Percentiles rank a stretch among this genome's conserved stretches.
Conservation (phyloP, 139 green algal genomes). For the Coelastrella sp. region DNA sequence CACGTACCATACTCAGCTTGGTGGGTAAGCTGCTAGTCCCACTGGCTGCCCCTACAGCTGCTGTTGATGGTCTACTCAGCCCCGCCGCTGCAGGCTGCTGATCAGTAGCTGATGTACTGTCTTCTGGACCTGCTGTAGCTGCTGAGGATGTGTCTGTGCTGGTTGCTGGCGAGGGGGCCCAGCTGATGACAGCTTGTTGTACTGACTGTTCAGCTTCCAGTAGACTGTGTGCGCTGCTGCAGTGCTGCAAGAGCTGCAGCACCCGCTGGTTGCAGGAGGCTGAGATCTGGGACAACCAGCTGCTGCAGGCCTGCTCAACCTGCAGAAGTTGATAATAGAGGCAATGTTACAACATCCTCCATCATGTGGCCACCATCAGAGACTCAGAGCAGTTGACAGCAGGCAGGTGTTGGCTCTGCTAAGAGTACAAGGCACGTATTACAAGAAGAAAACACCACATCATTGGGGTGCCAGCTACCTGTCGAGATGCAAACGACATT, state of each 20-base stretch:
- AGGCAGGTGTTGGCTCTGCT: too few species aligned
- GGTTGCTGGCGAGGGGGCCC: not conserved
- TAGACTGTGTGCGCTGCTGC: constrained; percentile 53
- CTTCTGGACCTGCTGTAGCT: not conserved
- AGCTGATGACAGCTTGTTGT: constrained; percentile 60
- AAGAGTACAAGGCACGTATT: too few species aligned
- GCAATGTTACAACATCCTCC: not conserved
- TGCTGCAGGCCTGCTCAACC: constrained; percentile 69
- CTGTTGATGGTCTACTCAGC: constrained; percentile 19
- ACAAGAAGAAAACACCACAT: too few species aligned
- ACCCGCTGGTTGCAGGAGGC: constrained; percentile 53
- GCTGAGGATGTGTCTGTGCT: not conserved
- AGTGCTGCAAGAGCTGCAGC: constrained; percentile 64
- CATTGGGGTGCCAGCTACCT: too few species aligned
- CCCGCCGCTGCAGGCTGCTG: not conserved
- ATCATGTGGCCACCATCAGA: too few species aligned
- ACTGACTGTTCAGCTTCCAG: constrained; percentile 66
- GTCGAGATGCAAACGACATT: too few species aligned
- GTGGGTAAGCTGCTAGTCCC: not conserved
- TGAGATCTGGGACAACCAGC: constrained; percentile 75
- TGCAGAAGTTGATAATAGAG: not conserved
- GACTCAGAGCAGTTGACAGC: too few species aligned
- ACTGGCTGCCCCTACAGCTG: constrained; percentile 1
- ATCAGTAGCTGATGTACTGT: not conserved
- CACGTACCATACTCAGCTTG: not conserved